Evolutionary conservation across 1,139 yeast genomes (phyloP), one percentile per base, ranked within the genome.

Genomic region (Zygoascus meyerae): DNA sequence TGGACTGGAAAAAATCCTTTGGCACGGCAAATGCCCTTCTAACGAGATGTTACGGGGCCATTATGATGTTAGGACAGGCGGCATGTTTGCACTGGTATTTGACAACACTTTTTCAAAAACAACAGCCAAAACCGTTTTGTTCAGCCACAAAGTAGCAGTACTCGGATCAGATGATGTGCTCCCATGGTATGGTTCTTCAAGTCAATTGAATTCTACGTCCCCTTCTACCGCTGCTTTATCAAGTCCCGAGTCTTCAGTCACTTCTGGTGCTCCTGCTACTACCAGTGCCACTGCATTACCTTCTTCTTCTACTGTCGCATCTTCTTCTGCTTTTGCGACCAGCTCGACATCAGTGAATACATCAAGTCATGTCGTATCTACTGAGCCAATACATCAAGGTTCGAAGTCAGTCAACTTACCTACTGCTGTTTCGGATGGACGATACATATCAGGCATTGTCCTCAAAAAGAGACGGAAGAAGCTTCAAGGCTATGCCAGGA

Each of bases 81-180:
- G 86, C 1, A 76, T 81, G 62, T 85, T 78, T 68, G 97, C 97
- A 0, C 83, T 92, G 61, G 83, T 92, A 14, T 83, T 92, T 62
- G 97, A 92, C 65, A 92, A 92, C 64, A 84, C 95, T 1, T 87
- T 90, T 56, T 83, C 95, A 34, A 87, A 86, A 59, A 86, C 83
- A 39, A 84, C 81, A 17, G 81, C 90, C 45, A 92, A 92, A 66
- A 86, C 83, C 52, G 82, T 90, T 1, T 71, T 81, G 48, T 89
- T 89, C 64, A 78, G 83, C 46, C 73, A 77, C 45, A 74, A 74
- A 49, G 69, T 79, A 10, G 17, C 34, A 11, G 21, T 29, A 3
- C 14, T 3, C 7, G 33, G 21, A 8, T 9, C 52, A 36, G 34
- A 18, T 32, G 39, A 35, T 37, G 26, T 21, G 26, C 26, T 21